These are phyloP conservation scores for Rhytidhysteron rufulum DNA, from an alignment of 2,329 filamentous ascomycete species.

Conservation along the genomic window DNA sequence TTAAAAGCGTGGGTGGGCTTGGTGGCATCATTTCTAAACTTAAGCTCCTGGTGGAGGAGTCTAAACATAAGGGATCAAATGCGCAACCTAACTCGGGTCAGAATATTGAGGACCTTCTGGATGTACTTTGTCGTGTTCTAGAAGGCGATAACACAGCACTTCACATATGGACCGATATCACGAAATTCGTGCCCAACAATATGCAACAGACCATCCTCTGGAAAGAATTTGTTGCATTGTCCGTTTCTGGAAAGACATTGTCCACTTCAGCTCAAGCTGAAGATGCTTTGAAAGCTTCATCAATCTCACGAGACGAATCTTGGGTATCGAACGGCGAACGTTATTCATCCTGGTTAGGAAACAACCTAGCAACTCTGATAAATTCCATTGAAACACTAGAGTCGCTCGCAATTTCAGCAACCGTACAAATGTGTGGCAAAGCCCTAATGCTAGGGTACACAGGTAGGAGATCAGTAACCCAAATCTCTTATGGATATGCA, in stretches of 20 bases:
- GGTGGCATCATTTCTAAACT: conserved; percentile 73
- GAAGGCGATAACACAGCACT: conserved; percentile 39
- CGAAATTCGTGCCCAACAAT: conserved; percentile 34
- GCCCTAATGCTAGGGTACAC: conserved; percentile 68
- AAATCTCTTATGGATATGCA: no score
- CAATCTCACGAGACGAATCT: conserved; percentile 14
- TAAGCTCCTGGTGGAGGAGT: conserved; percentile 51
- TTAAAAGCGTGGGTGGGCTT: conserved; percentile 72
- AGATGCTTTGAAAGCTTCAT: conserved; percentile 40
- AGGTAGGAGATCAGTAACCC: no score
- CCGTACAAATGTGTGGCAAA: conserved; percentile 51
- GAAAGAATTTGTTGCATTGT: conserved; percentile 59
- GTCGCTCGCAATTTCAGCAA: conserved; percentile 21
- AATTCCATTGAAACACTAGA: conserved; percentile 31
- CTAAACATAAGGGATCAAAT: conserved; percentile 30
- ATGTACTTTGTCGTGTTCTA: conserved; percentile 43
- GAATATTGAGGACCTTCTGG: conserved; percentile 39
- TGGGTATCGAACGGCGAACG: conserved; percentile 65
- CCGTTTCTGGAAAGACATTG: conserved; percentile 59
- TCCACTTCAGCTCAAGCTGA: conserved; percentile 59
- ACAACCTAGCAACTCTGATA: conserved; percentile 55
- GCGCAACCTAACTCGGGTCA: conserved; percentile 24
- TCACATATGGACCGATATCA: conserved; percentile 45
- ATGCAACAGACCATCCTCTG: conserved; percentile 53
- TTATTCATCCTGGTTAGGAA: conserved; percentile 70